Evolutionary conservation across 352 stramenopile species (phyloP).

Genomic region (Globisporangium nagaii): DNA sequence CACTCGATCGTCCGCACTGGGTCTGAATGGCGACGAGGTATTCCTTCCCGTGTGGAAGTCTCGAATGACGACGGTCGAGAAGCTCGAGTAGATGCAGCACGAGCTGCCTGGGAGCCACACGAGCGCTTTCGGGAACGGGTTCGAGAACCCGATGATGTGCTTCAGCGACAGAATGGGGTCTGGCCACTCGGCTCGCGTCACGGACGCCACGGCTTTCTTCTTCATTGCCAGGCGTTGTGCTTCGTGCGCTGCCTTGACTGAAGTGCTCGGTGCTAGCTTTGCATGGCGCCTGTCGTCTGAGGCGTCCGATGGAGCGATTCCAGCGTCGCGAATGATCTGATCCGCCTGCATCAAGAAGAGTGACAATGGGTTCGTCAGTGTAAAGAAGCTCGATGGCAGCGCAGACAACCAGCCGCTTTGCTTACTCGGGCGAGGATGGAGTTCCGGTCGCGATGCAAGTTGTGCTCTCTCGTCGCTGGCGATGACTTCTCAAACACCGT

Average conservation of each 20-base stretch:
- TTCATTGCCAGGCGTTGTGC: neutral
- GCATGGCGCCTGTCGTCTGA: neutral
- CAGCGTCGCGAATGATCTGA: slow-evolving; percentile 38
- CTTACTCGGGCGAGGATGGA: slow-evolving; percentile 28
- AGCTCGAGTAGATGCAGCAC: slow-evolving; percentile 53
- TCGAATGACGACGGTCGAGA: slow-evolving; percentile 58
- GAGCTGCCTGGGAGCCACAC: slow-evolving; percentile 41
- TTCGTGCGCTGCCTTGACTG: neutral
- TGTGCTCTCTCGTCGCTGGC: slow-evolving; percentile 16
- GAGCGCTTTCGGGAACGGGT: slow-evolving; percentile 32
- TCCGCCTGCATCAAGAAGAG: slow-evolving; percentile 21
- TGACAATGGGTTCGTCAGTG: neutral
- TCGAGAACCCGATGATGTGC: slow-evolving; percentile 61
- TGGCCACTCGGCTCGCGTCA: slow-evolving; percentile 48
- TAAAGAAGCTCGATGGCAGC: neutral
- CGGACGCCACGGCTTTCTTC: slow-evolving; percentile 14
- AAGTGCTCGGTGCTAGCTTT: neutral
- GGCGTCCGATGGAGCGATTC: slow-evolving; percentile 12
- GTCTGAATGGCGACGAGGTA: neutral
- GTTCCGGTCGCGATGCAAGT: slow-evolving; percentile 28
- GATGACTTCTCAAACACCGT: slow-evolving; percentile 2
- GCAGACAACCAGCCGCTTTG: neutral
- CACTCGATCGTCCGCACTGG: neutral
- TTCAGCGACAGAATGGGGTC: slow-evolving; percentile 57
- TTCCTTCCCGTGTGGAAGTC: slow-evolving; percentile 18